A percentile compares a stretch with the other conserved stretches of the same genome.
These are phyloP conservation scores for Venturia nashicola DNA, from an alignment of 2,329 filamentous ascomycete genomes.

Conservation along the genomic window DNA sequence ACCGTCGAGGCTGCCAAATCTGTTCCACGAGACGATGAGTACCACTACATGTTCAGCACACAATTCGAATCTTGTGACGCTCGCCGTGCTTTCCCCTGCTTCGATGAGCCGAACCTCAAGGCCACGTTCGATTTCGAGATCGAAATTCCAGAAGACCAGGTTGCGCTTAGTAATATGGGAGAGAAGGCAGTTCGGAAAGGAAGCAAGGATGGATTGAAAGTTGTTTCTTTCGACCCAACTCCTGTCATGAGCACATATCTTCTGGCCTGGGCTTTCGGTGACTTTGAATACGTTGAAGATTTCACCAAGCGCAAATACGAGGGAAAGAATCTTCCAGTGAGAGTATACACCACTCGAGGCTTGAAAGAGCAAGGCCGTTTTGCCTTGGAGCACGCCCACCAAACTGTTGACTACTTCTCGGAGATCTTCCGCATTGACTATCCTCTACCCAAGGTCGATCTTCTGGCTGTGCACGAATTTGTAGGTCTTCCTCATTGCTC, in stretches of 20 bases:
- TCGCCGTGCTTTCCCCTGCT: constrained; percentile 89
- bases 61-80: constrained; percentile 97
- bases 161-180: constrained; percentile 92
- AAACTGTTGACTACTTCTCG: constrained; percentile 93
- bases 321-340: constrained; percentile 79
- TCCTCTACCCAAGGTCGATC: constrained; percentile 80
- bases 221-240: constrained; percentile 69
- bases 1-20: constrained; percentile 57
- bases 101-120: constrained; percentile 95
- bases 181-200: constrained; percentile 60
- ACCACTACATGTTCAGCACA: constrained; percentile 69
- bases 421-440: constrained; percentile 91
- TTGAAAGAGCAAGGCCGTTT: constrained; percentile 84
- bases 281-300: constrained; percentile 93
- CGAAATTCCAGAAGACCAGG: constrained; percentile 78
- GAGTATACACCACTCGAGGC: constrained; percentile 92
- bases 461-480: constrained; percentile 89
- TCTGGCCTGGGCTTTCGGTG: constrained; percentile 85
- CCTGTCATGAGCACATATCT: constrained; percentile 87
- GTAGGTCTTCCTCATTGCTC: constrained; percentile 34
- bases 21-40: constrained; percentile 59
- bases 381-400: constrained; percentile 81
- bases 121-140: constrained; percentile 90
- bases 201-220: constrained; percentile 50
- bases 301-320: constrained; percentile 85